These are phyloP conservation scores for Russula sp. DNA, from an alignment of 768 basidiomycete species.

Conservation along the genomic window DNA sequence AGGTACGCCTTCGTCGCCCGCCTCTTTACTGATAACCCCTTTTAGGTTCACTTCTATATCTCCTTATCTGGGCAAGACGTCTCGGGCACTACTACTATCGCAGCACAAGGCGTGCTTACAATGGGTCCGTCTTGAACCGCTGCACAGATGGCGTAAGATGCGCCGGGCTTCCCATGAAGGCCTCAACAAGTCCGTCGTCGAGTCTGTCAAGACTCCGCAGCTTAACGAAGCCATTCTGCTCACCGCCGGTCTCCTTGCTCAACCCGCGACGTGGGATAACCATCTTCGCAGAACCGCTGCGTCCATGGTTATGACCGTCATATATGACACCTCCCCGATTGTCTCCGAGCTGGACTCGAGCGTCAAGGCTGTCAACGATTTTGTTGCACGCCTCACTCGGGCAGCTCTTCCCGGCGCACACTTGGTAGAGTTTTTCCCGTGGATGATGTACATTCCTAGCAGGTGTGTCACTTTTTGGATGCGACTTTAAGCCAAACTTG, in stretches of 20 bases:
- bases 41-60: no score
- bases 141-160: slow-evolving; percentile 19
- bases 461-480: background rate
- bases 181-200: slow-evolving; percentile 3
- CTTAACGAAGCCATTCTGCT: slow-evolving; percentile 14
- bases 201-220: slow-evolving; percentile 9
- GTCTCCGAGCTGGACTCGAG: slow-evolving; percentile 5
- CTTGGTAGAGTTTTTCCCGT: slow-evolving; percentile 20
- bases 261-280: slow-evolving; percentile 8
- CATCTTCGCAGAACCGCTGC: slow-evolving; percentile 18
- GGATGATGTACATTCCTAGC: slow-evolving; percentile 21
- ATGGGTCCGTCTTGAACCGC: background rate
- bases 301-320: slow-evolving; percentile 16
- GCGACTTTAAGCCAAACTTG: background rate
- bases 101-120: no score
- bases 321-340: slow-evolving; percentile 16
- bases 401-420: slow-evolving; percentile 19
- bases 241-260: slow-evolving; percentile 4
- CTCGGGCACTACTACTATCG: no score
- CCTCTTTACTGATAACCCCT: no score
- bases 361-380: slow-evolving; percentile 15
- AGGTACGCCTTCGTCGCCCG: no score
- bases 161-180: slow-evolving; percentile 16
- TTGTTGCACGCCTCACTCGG: slow-evolving; percentile 12
- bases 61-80: no score